Base-by-base conservation (phyloP, 192 early-diverging fungal genomes). In the Piromyces sp. region DNA sequence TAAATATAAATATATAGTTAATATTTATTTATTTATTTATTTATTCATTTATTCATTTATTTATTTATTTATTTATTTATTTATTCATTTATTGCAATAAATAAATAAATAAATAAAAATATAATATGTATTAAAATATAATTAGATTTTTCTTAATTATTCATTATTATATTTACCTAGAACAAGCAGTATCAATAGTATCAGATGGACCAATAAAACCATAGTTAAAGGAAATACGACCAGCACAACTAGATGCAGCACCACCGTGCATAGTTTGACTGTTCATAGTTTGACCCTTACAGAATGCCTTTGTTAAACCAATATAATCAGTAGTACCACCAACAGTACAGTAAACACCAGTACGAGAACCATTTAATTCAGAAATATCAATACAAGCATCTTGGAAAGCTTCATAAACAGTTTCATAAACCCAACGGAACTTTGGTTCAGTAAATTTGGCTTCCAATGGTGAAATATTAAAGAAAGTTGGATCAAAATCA, bases 141-240 rank as follows among this genome's bases (percentile, higher is more conserved):
- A n/a, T n/a, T n/a, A n/a, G n/a, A n/a, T n/a, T n/a, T n/a, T n/a
- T n/a, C n/a, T n/a, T n/a, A n/a, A n/a, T n/a, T n/a, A n/a, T n/a
- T n/a, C n/a, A n/a, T n/a, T n/a, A n/a, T n/a, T n/a, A n/a, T 33
- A 22, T 17, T n/a, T 68, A 68, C 51, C 51, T 80, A 29, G 86
- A 86, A 80, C 86, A 86, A 26, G 86, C 86, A 12, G 82, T 86
- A 79, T 86, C 86, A 80, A 85, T 28, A 16, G 84, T 29, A 79
- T 84, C 29, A 79, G 81, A 83, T 36, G 86, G 86, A 28, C 86
- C 86, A 22, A 29, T 81, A 17, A 85, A 42, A 82, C 86, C 86
- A 80, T 86, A 86, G 13, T 38, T 78, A 78, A 79, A 86, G 17
- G 85, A 84, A 26, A 86, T 81, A 30, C 85, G 30, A 81, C 86